phyloP scores from a whole-genome alignment of 169 alveolate species.

The Pseudocohnilembus persalinus region DNA sequence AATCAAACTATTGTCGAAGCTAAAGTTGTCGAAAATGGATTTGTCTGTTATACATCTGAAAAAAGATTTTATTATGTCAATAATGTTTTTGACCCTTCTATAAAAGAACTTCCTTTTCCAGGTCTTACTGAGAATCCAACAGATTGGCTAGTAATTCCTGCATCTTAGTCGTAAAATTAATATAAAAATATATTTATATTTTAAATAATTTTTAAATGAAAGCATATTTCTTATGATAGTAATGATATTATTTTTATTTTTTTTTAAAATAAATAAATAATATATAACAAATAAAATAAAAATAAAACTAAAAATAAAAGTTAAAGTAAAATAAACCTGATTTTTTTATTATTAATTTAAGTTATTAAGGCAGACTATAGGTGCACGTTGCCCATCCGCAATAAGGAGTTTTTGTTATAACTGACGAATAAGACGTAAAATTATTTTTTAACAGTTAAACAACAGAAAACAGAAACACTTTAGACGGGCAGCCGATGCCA shows the following conservation, averaged over 20 bases:
- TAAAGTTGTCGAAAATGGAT: background rate
- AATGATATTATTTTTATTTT: too few relatives aligned
- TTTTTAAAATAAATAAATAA: too few relatives aligned
- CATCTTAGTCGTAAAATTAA: background rate
- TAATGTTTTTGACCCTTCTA: background rate
- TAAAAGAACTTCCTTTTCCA: background rate
- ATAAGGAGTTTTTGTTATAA: background rate
- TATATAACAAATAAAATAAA: too few relatives aligned
- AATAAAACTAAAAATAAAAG: background rate
- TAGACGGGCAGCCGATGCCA: background rate
- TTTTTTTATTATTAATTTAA: too few relatives aligned
- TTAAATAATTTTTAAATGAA: too few relatives aligned
- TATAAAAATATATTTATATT: too few relatives aligned
- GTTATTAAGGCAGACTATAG: background rate
- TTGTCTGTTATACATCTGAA: background rate
- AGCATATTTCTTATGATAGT: too few relatives aligned
- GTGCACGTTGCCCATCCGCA: background rate
- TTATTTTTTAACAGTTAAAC: too few relatives aligned
- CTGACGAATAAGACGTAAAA: background rate
- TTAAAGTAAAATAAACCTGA: too few relatives aligned
- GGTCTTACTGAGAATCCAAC: background rate
- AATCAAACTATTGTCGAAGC: background rate
- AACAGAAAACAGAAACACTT: background rate
- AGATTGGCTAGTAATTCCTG: background rate
- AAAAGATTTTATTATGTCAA: background rate